These are phyloP conservation scores for Pilobolus umbonatus DNA, from an alignment of 192 early-diverging fungal genomes.

Conservation along the genomic window DNA sequence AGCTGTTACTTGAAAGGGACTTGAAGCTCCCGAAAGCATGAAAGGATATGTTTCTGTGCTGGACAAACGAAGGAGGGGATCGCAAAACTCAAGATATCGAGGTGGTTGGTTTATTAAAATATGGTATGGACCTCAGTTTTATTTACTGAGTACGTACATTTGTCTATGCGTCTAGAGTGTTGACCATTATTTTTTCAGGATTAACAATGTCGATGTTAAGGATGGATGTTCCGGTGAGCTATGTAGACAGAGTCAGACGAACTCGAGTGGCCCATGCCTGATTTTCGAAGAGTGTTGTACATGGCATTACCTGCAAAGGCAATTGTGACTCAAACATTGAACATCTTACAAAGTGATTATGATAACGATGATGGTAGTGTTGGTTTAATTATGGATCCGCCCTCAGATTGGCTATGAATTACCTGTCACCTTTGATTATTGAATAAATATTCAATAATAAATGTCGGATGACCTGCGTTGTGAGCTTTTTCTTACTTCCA, in stretches of 20 bases:
- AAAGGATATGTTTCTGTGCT: conserved; percentile 9
- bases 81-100: conserved; percentile 8
- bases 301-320: conserved; percentile 9
- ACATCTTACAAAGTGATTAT: conserved; percentile 4
- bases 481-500: conserved; percentile 3
- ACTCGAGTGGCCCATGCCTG: conserved; percentile 7
- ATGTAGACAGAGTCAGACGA: conserved; percentile 8
- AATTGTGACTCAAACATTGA: conserved; percentile 7
- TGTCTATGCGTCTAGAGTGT: background rate
- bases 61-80: conserved; percentile 5
- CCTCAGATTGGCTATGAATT: background rate
- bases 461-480: conserved; percentile 5
- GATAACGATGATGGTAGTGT: background rate
- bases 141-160: conserved; percentile 3
- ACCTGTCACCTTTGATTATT: background rate
- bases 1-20: conserved; percentile 6
- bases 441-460: background rate
- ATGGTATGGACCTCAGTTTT: conserved; percentile 6
- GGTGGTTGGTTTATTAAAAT: conserved; percentile 7
- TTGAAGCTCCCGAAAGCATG: conserved; percentile 3
- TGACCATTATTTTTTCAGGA: conserved; percentile 5
- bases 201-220: conserved; percentile 5
- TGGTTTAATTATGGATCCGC: background rate
- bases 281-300: conserved; percentile 8
- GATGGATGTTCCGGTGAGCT: conserved; percentile 3